Evolutionary conservation across 257 asterid genomes (phyloP), one percentile per base, ranked within the genome.

Genomic region (Avicennia marina): DNA sequence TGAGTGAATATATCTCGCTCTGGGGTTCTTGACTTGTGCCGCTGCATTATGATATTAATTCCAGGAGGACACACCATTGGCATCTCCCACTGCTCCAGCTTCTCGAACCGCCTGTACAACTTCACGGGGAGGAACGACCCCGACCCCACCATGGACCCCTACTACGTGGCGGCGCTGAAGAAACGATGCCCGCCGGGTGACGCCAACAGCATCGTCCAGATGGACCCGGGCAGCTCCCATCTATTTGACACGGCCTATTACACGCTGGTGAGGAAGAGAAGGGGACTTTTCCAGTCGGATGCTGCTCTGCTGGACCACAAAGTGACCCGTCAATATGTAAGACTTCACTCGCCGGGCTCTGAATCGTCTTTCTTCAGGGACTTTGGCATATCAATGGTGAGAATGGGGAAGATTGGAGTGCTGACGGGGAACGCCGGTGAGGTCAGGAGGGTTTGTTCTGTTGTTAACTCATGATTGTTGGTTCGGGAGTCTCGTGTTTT

Each of bases 41-140:
- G n/a, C n/a, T n/a, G n/a, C 7, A 11, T 6, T 34, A 76, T 87
- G 4, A 91, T 78, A 3, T 67, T 85, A 72, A 7, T 86, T 63
- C 2, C 64, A 81, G 87, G 87, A 15, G 78, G 73, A 11, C 90
- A 82, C 40, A 82, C 90, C 12, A 74, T 82, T 2, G 90, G 90
- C 6, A 16, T 61, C 1, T 63, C 87, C 5, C 87, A 74, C 24
- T 76, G 90, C 73, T 5, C 63, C 1, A 27, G 71, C 72, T 53
- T 82, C 75, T 6, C 78, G 19, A 62, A 0, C 55, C 73, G 90
- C 0, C 22, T 82, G 4, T 72, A 76, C 80, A 79, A 79, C 67
- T 76, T 79, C 75, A 76, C 82, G 0, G 89, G 89, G 7, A 21
- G 49, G 8, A 69, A 69, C 22, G 86, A 82, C 54, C 3, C 74